These are phyloP conservation scores for Lactarius tabidus DNA, from an alignment of 768 basidiomycete genomes.

Conservation along the genomic window DNA sequence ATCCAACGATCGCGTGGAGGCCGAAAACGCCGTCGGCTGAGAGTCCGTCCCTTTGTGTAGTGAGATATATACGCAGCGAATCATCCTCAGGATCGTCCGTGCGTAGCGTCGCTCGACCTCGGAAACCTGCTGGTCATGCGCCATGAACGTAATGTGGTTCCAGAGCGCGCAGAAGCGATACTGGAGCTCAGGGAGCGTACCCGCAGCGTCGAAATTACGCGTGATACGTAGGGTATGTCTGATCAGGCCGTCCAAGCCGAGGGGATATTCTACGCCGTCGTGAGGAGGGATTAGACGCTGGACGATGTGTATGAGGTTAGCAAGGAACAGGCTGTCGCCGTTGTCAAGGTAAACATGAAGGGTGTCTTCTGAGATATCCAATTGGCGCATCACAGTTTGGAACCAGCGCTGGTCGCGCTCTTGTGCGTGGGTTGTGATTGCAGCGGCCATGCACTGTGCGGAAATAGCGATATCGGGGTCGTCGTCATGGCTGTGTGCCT, in stretches of 20 bases:
- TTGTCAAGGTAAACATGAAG: constrained; percentile 9
- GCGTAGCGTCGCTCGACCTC: constrained; percentile 19
- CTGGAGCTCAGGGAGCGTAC: constrained; percentile 18
- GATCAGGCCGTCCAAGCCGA: constrained; percentile 12
- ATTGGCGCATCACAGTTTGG: constrained; percentile 6
- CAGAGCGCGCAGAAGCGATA: constrained; percentile 12
- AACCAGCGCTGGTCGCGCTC: constrained; percentile 18
- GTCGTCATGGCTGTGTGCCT: constrained; percentile 15
- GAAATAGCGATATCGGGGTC: constrained; percentile 20
- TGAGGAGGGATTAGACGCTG: constrained; percentile 6
- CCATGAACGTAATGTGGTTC: constrained; percentile 14
- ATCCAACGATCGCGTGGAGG: constrained; percentile 17
- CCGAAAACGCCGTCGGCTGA: constrained; percentile 12
- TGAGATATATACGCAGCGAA: constrained; percentile 16
- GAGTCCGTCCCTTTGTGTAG: constrained; percentile 22
- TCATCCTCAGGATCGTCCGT: constrained; percentile 18
- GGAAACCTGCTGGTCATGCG: not conserved
- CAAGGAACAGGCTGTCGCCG: constrained; percentile 19
- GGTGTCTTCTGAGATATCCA: constrained; percentile 5
- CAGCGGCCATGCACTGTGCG: constrained; percentile 15
- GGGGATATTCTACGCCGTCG: not conserved
- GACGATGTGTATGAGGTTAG: constrained; percentile 21
- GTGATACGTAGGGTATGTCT: constrained; percentile 15
- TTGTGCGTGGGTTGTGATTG: constrained; percentile 3
- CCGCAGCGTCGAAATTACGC: constrained; percentile 8